Evolutionary conservation across 2,329 filamentous ascomycete genomes (phyloP), one percentile per base, ranked within the genome.

Genomic region (Aspergillus versicolor): DNA sequence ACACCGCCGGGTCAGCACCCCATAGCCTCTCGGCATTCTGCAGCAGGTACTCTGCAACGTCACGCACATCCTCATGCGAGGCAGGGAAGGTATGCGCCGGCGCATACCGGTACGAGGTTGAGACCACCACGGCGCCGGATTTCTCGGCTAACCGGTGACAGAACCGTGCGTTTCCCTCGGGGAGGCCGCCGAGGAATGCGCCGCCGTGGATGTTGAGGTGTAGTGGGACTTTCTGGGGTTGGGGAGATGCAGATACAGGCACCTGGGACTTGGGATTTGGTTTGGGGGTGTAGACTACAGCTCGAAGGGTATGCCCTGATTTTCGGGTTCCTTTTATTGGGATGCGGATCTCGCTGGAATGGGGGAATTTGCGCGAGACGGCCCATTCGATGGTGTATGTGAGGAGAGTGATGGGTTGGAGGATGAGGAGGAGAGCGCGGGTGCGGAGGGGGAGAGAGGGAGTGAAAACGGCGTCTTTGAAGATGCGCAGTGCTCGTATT

Each of bases 381-480:
- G 71, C 54, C 13, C 69, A 67, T 24, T 70, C 72, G 41, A 80
- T 69, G 34, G 70, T 60, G 61, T 75, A 73, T 11, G 70, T 71
- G 8, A 80, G 57, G 34, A 77, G 53, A 4, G 66, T 67, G n/a
- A 76, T 64, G 13, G 78, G 77, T 57, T 78, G 75, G 17, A 81
- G 71, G 38, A 73, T 53, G 19, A 82, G 65, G 9, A 79, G 70
- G 7, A 77, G 75, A 75, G 78, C 79, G 60, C 78, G 76, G 27
- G 73, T 63, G 13, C 60, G 56, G 59, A 72, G 77, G 4, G 77
- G 72, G 41, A 80, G 68, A 47, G 65, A 62, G 11, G 71, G 65
- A 59, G 8, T 9, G 27, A 76, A 73, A 41, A 79, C 52, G 22
- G 73, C 72, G 42, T 75, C 70, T 7, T 49, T 61, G 7, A 63